Percentiles rank a stretch among this genome's conserved stretches.
Conservation (phyloP, 495 filamentous ascomycete species). For the Aspergillus conjunctus region DNA sequence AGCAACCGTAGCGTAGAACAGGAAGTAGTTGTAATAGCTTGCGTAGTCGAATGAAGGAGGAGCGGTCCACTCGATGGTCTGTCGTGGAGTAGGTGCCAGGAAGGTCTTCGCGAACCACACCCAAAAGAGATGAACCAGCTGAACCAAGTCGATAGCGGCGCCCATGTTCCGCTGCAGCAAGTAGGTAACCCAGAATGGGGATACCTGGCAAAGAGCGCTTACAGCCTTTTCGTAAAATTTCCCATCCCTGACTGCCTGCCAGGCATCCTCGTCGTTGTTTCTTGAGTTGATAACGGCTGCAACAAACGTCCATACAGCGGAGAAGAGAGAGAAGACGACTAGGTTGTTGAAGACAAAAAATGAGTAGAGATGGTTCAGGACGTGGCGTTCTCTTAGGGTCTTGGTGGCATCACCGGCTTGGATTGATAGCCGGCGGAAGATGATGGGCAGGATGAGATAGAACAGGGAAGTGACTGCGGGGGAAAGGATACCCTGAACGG, state of each 20-base stretch:
- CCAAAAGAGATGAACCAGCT: slow-evolving; percentile 77
- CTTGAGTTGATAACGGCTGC: slow-evolving; percentile 61
- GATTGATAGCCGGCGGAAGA: slow-evolving; percentile 83
- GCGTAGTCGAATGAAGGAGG: slow-evolving; percentile 93
- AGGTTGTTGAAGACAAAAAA: slow-evolving; percentile 99
- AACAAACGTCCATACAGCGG: slow-evolving; percentile 72
- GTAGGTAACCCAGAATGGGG: slow-evolving; percentile 93
- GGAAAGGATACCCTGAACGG: slow-evolving; percentile 92
- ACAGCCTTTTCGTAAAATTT: slow-evolving; percentile 64
- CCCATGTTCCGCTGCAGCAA: slow-evolving; percentile 90
- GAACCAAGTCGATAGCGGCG: slow-evolving; percentile 84
- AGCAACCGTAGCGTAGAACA: slow-evolving; percentile 90
- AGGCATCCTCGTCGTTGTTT: slow-evolving; percentile 55
- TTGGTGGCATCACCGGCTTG: slow-evolving; percentile 85
- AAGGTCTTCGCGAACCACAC: slow-evolving; percentile 83
- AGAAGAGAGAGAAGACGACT: slow-evolving; percentile 89
- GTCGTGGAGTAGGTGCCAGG: slow-evolving; percentile 82
- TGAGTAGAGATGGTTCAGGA: slow-evolving; percentile 84
- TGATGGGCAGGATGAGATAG: slow-evolving; percentile 84
- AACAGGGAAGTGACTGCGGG: slow-evolving; percentile 87
- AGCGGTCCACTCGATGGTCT: slow-evolving; percentile 91
- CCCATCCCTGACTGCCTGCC: slow-evolving; percentile 66
- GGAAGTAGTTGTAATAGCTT: slow-evolving; percentile 92
- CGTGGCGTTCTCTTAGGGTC: slow-evolving; percentile 89
- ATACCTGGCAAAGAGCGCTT: slow-evolving; percentile 70